These are phyloP conservation scores for Aegilops longissima DNA, from an alignment of 176 grass and related monocot genomes.

Conservation along the genomic window DNA sequence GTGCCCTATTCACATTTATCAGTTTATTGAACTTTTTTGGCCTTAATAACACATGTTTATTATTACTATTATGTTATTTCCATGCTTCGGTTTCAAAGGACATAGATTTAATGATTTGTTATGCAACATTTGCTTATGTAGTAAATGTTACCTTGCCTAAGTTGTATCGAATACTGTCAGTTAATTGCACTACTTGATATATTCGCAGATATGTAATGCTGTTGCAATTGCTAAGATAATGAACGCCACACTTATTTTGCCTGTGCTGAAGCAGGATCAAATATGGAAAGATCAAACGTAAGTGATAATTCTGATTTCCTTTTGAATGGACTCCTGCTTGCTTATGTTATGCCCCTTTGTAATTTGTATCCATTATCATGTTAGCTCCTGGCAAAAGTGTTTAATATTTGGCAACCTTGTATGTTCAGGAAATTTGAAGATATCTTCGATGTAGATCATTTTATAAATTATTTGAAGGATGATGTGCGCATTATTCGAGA, in stretches of 20 bases:
- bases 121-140: background rate
- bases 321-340: background rate
- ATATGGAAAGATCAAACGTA: constrained; percentile 99
- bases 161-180: background rate
- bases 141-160: background rate
- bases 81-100: background rate
- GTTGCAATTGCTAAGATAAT: constrained; percentile 99
- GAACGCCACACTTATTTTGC: constrained; percentile 90
- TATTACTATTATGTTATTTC: background rate
- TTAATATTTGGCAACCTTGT: constrained; percentile 19
- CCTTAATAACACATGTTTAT: background rate
- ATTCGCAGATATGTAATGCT: constrained; percentile 94
- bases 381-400: background rate
- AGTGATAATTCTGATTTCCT: constrained; percentile 20
- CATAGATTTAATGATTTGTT: background rate
- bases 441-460: constrained; percentile 98
- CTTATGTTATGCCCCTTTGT: background rate
- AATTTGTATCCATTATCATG: background rate
- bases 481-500: constrained; percentile 85
- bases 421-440: constrained; percentile 95
- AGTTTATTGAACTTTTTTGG: background rate
- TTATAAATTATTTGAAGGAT: constrained; percentile 97
- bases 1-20: constrained; percentile 29
- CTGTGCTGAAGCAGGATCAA: constrained; percentile 98
- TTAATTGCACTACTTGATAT: constrained; percentile 8